Evolutionary conservation across 1,284 basidiomycete species (phyloP).

Genomic region (Kwoniella shivajii): DNA sequence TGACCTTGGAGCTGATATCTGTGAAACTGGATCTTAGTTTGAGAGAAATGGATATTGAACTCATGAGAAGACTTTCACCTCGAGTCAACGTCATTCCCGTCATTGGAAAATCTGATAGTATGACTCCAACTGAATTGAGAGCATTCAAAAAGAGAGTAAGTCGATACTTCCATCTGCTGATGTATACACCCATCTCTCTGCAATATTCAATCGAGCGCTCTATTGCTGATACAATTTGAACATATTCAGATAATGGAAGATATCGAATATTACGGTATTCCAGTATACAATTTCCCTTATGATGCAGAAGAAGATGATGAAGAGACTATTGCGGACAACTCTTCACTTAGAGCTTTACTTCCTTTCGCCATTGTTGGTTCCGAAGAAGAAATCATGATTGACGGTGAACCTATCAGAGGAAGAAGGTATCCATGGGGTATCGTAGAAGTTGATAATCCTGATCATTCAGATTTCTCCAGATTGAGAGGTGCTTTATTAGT

Average conservation of each 20-base stretch:
- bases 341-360: constrained; percentile 83
- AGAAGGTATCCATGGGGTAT: constrained; percentile 97
- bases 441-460: constrained; percentile 97
- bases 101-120: constrained; percentile 93
- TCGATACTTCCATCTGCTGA: constrained; percentile 28
- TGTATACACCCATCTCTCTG: too few relatives aligned
- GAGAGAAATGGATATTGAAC: constrained; percentile 98
- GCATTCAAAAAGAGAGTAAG: constrained; percentile 95
- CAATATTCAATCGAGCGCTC: too few relatives aligned
- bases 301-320: constrained; percentile 99
- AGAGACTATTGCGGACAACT: constrained; percentile 97
- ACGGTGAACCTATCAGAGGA: constrained; percentile 87
- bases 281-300: constrained; percentile 99
- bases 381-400: constrained; percentile 92
- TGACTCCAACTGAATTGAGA: constrained; percentile 86
- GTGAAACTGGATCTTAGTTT: constrained; percentile 60
- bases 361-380: constrained; percentile 98
- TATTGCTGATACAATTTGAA: too few relatives aligned
- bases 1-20: constrained; percentile 20
- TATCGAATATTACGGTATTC: constrained; percentile 97
- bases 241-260: constrained; percentile 89
- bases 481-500: constrained; percentile 87
- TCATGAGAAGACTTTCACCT: constrained; percentile 94
- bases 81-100: constrained; percentile 99
- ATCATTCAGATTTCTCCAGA: constrained; percentile 95